Percentiles rank a stretch among this genome's conserved stretches.
phyloP scores from a whole-genome alignment of 441 rosid genomes.

The Populus hybrid region DNA sequence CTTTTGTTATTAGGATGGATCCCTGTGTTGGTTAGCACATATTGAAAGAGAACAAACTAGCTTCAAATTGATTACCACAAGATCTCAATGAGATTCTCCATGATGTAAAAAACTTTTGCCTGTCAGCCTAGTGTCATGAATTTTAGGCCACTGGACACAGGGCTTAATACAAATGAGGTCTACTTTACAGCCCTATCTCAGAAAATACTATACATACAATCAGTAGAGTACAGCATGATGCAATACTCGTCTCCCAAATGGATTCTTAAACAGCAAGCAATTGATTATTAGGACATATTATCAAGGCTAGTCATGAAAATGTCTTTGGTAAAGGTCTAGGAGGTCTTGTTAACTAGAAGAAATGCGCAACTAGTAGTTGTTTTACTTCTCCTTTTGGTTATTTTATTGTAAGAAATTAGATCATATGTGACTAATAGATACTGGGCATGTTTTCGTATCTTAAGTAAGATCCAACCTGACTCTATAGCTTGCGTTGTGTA shows the following conservation, averaged over 20 bases:
- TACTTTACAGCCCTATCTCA: too few relatives aligned
- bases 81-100: too few relatives aligned
- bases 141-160: too few relatives aligned
- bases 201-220: too few relatives aligned
- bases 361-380: neutral
- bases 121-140: too few relatives aligned
- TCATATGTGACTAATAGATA: too few relatives aligned
- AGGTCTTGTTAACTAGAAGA: neutral
- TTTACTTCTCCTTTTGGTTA: neutral
- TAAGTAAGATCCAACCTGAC: constrained; percentile 13
- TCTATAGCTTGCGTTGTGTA: constrained; percentile 18
- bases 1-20: neutral
- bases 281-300: neutral
- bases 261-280: neutral
- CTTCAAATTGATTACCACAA: neutral
- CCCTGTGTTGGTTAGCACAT: neutral
- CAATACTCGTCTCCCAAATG: neutral
- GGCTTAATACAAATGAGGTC: too few relatives aligned
- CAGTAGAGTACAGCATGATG: neutral
- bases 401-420: too few relatives aligned
- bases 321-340: neutral
- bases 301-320: neutral
- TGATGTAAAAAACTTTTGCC: too few relatives aligned
- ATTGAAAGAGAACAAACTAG: neutral
- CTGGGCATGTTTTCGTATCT: neutral